Base-by-base conservation (phyloP, 805 yeast genomes). In the Danielia oregonensis region DNA sequence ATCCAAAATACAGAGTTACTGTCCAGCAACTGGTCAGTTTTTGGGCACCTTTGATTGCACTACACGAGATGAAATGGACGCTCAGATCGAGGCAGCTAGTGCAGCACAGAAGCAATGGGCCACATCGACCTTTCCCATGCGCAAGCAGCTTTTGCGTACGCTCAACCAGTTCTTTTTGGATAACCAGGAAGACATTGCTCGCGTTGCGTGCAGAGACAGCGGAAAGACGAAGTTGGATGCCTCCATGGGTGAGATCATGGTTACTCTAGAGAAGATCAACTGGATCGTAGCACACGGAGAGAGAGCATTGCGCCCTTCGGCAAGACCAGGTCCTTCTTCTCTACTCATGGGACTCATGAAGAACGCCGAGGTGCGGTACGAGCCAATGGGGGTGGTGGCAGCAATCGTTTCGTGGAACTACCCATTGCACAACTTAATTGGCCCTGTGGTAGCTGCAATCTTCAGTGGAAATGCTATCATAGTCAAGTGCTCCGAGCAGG, bases 221-320 rank as follows among this genome's bases (percentile, higher is more conserved):
- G 99, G 98, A 19, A 93, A 93, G 57, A 89, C 97, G 1, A 82
- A 85, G 81, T 67, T 93, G 26, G 97, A 93, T 63, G 97, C 97
- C 3, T 81, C 93, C 30, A 82, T 86, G 88, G 97, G 97, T 32
- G 96, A 91, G 61, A 86, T 93, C 30, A 74, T 93, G 77, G 97
- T 89, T 11, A 91, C 98, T 0, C 68, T 91, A 39, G 98, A 93
- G 56, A 93, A 93, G 57, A 63, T 91, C 49, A 80, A 82, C 45
- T 93, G 99, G 99, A 79, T 84, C 29, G 68, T 87, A 35, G 73
- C 79, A 41, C 78, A 93, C 55, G 98, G 97, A 25, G 91, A 81
- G 46, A 63, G 63, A 10, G 77, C 85, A 0, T 65, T 93, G 42
- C 69, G 73, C 28, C 77, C 86, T 2, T 82, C 93, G 10, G 69